phyloP scores from a whole-genome alignment of 768 basidiomycete species.

The Tephrocybe sp. region DNA sequence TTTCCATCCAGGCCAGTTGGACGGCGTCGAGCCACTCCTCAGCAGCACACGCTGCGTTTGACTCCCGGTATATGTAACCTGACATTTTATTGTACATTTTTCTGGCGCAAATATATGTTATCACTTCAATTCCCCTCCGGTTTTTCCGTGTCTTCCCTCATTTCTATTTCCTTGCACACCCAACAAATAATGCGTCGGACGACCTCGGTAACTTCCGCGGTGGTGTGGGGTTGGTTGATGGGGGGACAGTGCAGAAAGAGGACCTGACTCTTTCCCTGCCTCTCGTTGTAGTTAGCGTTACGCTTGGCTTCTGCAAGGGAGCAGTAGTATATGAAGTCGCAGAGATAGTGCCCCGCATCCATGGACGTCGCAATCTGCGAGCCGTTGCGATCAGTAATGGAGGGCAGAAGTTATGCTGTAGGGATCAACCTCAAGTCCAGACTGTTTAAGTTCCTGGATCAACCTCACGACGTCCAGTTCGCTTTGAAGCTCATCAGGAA shows the following conservation, averaged over 20 bases:
- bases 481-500: constrained; percentile 57
- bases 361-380: constrained; percentile 70
- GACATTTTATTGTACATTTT: no score
- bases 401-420: background rate
- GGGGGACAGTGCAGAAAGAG: constrained; percentile 76
- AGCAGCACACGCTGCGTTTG: no score
- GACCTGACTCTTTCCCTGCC: constrained; percentile 47
- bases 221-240: constrained; percentile 58
- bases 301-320: constrained; percentile 70
- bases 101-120: no score
- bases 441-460: constrained; percentile 52
- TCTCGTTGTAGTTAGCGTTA: constrained; percentile 40
- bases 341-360: constrained; percentile 76
- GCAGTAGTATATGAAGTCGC: constrained; percentile 78
- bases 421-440: constrained; percentile 45
- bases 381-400: constrained; percentile 7
- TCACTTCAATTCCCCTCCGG: constrained; percentile 13
- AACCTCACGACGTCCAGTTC: constrained; percentile 59
- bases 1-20: no score
- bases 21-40: no score
- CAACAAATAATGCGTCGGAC: constrained; percentile 62
- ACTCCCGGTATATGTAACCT: no score
- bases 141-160: constrained; percentile 21
- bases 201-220: constrained; percentile 67
- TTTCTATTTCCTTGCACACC: constrained; percentile 47